Evolutionary conservation across 371 early-diverging fungal genomes (phyloP).

Genomic region (Mortierella sp.): DNA sequence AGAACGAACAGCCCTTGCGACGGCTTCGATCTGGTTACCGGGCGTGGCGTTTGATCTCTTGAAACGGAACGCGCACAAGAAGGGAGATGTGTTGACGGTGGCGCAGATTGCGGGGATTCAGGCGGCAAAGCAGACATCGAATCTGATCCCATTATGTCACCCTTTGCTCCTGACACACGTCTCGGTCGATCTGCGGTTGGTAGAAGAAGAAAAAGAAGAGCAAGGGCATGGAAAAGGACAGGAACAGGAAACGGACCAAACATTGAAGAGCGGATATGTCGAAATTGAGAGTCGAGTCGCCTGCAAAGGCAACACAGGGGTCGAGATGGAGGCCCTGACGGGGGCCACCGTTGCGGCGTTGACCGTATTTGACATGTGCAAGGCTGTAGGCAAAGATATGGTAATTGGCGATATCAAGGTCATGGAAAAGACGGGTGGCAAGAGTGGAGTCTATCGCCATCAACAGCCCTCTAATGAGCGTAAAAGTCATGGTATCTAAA

Average conservation of each 20-base stretch:
- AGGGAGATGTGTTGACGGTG: slow-evolving; percentile 90
- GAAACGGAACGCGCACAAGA: slow-evolving; percentile 68
- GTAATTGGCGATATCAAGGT: slow-evolving; percentile 72
- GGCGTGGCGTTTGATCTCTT: slow-evolving; percentile 69
- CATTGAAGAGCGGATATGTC: slow-evolving; percentile 30
- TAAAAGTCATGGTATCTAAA: slow-evolving; percentile 21
- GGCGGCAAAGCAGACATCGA: slow-evolving; percentile 87
- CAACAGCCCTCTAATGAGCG: slow-evolving; percentile 35
- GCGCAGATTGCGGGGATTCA: slow-evolving; percentile 93
- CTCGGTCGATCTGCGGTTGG: slow-evolving; percentile 68
- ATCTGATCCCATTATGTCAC: slow-evolving; percentile 91
- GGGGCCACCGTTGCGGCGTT: slow-evolving; percentile 77
- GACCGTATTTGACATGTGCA: slow-evolving; percentile 62
- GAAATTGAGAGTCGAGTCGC: slow-evolving; percentile 72
- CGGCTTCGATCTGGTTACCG: slow-evolving; percentile 73
- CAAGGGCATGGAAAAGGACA: slow-evolving; percentile 32
- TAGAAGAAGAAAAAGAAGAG: slow-evolving; percentile 49
- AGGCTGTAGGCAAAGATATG: slow-evolving; percentile 56
- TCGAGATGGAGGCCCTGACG: slow-evolving; percentile 93
- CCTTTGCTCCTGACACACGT: slow-evolving; percentile 80
- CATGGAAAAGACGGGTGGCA: slow-evolving; percentile 83
- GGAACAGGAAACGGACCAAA: slow-evolving; percentile 2
- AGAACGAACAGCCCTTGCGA: slow-evolving; percentile 77
- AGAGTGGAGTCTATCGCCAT: slow-evolving; percentile 65
- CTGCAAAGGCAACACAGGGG: slow-evolving; percentile 89